Percentiles rank a stretch among this genome's conserved stretches.
phyloP scores from a whole-genome alignment of 495 filamentous ascomycete species.

The Xylaria venustula region DNA sequence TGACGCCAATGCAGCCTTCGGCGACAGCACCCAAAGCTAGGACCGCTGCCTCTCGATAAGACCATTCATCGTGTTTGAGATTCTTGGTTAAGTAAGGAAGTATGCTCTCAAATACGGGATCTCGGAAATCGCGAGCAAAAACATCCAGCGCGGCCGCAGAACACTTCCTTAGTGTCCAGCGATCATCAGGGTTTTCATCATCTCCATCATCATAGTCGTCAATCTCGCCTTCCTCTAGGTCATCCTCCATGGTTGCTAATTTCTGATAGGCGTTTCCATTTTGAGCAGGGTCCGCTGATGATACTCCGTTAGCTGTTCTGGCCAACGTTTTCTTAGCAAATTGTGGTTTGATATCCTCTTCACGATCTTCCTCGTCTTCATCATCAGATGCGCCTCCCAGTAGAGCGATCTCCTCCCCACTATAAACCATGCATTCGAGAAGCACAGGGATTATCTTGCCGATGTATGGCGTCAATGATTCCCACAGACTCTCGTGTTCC shows the following conservation, averaged over 20 bases:
- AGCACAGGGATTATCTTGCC: conserved; percentile 85
- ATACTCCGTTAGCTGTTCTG: conserved; percentile 44
- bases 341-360: conserved; percentile 87
- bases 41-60: conserved; percentile 89
- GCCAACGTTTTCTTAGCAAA: conserved; percentile 72
- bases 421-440: conserved; percentile 93
- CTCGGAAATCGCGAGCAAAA: conserved; percentile 85
- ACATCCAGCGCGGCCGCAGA: conserved; percentile 95
- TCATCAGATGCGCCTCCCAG: conserved; percentile 82
- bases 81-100: conserved; percentile 91
- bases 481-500: conserved; percentile 76
- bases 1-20: conserved; percentile 87
- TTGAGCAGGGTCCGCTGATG: conserved; percentile 48
- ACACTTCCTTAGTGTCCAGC: conserved; percentile 96
- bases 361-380: conserved; percentile 86
- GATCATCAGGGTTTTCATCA: conserved; percentile 80
- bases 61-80: conserved; percentile 85
- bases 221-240: conserved; percentile 87
- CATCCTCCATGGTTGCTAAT: conserved; percentile 59
- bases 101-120: conserved; percentile 84
- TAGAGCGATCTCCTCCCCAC: conserved; percentile 84
- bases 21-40: conserved; percentile 93
- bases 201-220: conserved; percentile 74
- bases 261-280: conserved; percentile 51
- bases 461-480: conserved; percentile 71